Base-by-base conservation (phyloP, 805 yeast species). In the Myxozyma melibiosi region DNA sequence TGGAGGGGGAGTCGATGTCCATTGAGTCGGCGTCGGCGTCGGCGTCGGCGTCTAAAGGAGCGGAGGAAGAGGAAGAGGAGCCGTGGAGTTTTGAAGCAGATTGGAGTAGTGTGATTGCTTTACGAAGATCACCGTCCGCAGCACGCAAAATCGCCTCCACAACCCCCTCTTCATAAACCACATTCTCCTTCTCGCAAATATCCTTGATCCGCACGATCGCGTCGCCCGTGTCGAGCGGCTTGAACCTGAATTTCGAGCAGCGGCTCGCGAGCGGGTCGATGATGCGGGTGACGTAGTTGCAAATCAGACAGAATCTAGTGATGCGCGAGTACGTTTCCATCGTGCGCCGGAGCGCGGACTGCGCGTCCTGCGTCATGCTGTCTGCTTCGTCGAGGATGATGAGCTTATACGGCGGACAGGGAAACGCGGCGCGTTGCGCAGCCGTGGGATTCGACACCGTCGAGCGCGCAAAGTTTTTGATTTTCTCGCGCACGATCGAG, bases 361-460 rank as follows among this genome's bases (percentile, higher is more conserved):
- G 99, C 0, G 99, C 99, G 66, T 90, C 97, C 41, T 89, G 81
- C 8, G 99, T 94, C 97, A 94, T 94, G 11, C 96, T 89, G 71
- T 94, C 97, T 0, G 97, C 97, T 72, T 91, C 97, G 74, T 91
- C 97, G 52, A 94, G 74, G 41, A 94, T 88, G 62, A 94, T 86
- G 66, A 94, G 83, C 70, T 94, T 94, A 73, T 88, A 94, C 4
- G 98, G 97, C 0, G 99, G 98, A 69, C 98, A 92, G 1, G 98
- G 97, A 73, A 90, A 91, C 18, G 83, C n/a, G 16, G 39, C 81
- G 49, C 80, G 72, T 66, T 87, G 94, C 39, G 84, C 85, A 14
- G 78, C 76, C 0, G 87, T 70, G 0, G 97, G 95, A 58, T 86
- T 86, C 0, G 97, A 85, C 1, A 91, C 89, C 0, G 90, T 81